Conservation (phyloP, 352 stramenopile genomes). For the Phytophthora agathidicida region DNA sequence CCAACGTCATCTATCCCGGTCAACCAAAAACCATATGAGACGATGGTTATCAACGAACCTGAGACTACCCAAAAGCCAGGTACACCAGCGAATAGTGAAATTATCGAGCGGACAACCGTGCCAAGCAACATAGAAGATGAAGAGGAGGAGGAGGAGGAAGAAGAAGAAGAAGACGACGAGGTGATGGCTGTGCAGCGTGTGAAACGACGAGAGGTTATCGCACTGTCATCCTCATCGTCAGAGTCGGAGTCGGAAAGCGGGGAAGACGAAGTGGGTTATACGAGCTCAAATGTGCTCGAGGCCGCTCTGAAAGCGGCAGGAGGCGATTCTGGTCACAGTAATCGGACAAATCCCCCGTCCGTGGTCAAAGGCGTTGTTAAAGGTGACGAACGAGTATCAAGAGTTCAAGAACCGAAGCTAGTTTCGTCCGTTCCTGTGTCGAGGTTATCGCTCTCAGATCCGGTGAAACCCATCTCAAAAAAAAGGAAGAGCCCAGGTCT, state of each 20-base stretch:
- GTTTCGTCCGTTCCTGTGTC: not conserved
- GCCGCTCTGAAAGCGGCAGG: conserved; percentile 57
- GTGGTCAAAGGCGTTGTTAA: not conserved
- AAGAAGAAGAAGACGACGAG: conserved; percentile 24
- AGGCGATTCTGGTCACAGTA: conserved; percentile 11
- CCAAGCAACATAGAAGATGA: conserved; percentile 32
- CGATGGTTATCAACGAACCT: not conserved
- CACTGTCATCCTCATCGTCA: conserved; percentile 36
- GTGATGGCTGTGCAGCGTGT: conserved; percentile 13
- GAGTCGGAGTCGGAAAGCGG: conserved; percentile 46
- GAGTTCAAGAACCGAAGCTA: not conserved
- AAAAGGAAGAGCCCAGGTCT: conserved; percentile 21
- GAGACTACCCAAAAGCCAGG: not conserved
- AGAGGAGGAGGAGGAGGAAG: conserved; percentile 12
- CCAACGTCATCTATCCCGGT: not conserved
- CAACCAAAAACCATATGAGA: not conserved
- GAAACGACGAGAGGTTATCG: conserved; percentile 18
- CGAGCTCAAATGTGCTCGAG: conserved; percentile 52
- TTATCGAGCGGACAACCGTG: conserved; percentile 23
- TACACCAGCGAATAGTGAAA: conserved; percentile 20
- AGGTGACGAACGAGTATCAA: not conserved
- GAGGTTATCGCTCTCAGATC: not conserved
- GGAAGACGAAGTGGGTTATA: conserved; percentile 10
- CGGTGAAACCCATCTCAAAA: conserved; percentile 16
- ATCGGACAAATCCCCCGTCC: not conserved